Evolutionary conservation across 2,329 filamentous ascomycete genomes (phyloP), one percentile per base, ranked within the genome.

Genomic region (Aspergillus novoparasiticus): DNA sequence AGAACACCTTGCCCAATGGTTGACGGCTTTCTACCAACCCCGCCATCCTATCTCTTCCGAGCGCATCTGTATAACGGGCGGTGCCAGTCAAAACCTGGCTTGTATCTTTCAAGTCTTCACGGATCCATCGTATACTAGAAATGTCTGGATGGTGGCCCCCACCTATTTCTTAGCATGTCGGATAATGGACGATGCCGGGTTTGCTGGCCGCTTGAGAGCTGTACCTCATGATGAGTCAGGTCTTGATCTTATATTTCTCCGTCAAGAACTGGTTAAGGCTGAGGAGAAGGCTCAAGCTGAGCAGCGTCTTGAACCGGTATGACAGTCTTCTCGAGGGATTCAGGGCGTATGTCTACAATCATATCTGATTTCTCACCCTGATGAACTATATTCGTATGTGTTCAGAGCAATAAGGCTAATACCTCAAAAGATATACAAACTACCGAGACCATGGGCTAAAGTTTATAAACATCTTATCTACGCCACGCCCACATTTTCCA

Each of bases 391-490:
- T 8, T 11, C 9, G 5, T 23, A 16, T 28, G 45, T 28, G 6
- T 48, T 12, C n/a, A 5, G 26, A 28, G 32, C 6, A 23, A 39
- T 39, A 11, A 21, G 32, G 34, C 34, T 55, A 26, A 55, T 39
- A 16, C 30, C 6, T 26, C 60, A 60, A 64, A 36, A 85, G 83
- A 81, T 77, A 57, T 78, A 85, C 70, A 93, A 92, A 73, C 81
- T 82, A 1, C 75, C 81, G 0, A 82, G 85, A 21, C 81, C 86
- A 16, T 84, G 86, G 78, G 85, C 88, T 45, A 96, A 96, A 72
- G 86, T 92, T 60, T 98, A 96, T 80, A 89, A 89, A 60, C 91
- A 97, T 74, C 76, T 97, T 69, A 90, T 99, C 69, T 98, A 98
- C 76, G 87, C 88, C 36, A 93, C 96, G 16, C 92, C 95, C 0